Conservation (phyloP, 257 asterid species). For the Solanum pennellii region DNA sequence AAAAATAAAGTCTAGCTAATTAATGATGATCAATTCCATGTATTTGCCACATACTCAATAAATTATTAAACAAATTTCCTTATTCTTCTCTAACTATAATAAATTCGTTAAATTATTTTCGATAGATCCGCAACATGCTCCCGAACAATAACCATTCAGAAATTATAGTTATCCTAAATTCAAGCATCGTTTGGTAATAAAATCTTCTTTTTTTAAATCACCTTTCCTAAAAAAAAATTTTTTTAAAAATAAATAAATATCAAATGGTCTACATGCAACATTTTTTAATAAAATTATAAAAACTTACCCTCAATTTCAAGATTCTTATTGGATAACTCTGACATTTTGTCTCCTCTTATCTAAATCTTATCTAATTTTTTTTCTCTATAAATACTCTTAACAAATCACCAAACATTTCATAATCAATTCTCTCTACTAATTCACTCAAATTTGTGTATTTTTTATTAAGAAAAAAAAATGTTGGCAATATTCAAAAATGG, state of each 20-base stretch:
- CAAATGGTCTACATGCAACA: neutral
- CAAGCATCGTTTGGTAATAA: neutral
- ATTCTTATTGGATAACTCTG: neutral
- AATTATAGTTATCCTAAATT: neutral
- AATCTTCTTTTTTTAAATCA: neutral
- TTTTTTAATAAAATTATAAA: neutral
- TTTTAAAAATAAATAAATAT: neutral
- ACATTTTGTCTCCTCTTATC: neutral
- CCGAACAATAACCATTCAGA: neutral
- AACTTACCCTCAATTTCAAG: neutral
- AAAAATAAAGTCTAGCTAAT: constrained; percentile 9
- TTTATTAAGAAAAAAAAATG: constrained; percentile 18
- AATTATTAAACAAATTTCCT: neutral
- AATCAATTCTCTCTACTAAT: neutral
- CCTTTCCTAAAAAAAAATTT: neutral
- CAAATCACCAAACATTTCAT: neutral
- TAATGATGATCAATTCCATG: neutral
- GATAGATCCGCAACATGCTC: fast-evolving
- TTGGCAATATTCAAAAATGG: constrained; percentile 69
- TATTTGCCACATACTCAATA: neutral
- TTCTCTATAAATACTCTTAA: neutral
- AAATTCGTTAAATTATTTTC: neutral
- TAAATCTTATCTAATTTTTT: neutral
- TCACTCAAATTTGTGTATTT: neutral
- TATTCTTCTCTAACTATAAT: neutral